Evolutionary conservation across 2,329 filamentous ascomycete genomes (phyloP).

Genomic region (Lachnellula willkommii): DNA sequence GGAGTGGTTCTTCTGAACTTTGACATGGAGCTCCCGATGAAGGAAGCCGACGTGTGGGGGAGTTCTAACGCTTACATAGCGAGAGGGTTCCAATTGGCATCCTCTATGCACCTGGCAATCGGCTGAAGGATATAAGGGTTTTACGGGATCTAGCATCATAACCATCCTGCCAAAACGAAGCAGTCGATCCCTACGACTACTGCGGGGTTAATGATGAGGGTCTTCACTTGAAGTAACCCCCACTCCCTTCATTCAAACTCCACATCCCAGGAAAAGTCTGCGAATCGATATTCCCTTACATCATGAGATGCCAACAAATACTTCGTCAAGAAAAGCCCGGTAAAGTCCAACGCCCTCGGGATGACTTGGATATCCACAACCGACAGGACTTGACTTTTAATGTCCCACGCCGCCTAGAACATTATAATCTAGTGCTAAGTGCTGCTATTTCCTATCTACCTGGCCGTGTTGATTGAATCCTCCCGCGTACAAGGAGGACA

Average conservation of each 20-base stretch:
- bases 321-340: slow-evolving; percentile 6
- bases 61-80: slow-evolving; percentile 4
- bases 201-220: slow-evolving; percentile 4
- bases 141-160: slow-evolving; percentile 10
- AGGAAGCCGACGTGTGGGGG: neutral
- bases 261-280: neutral
- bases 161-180: slow-evolving; percentile 3
- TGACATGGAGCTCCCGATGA: slow-evolving; percentile 4
- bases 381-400: neutral
- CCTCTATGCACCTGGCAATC: slow-evolving; percentile 7
- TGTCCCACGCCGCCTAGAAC: too few species aligned
- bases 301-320: slow-evolving; percentile 7
- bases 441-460: too few species aligned
- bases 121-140: slow-evolving; percentile 3
- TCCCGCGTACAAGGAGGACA: neutral
- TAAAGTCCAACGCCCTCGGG: neutral
- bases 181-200: neutral
- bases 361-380: slow-evolving; percentile 1
- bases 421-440: too few species aligned
- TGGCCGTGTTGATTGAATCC: slow-evolving; percentile 5
- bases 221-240: neutral
- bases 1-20: slow-evolving; percentile 10
- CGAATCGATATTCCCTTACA: slow-evolving; percentile 1
- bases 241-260: neutral
- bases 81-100: slow-evolving; percentile 2